phyloP scores from a whole-genome alignment of 139 green algal species.

The Chlorella sp. region DNA sequence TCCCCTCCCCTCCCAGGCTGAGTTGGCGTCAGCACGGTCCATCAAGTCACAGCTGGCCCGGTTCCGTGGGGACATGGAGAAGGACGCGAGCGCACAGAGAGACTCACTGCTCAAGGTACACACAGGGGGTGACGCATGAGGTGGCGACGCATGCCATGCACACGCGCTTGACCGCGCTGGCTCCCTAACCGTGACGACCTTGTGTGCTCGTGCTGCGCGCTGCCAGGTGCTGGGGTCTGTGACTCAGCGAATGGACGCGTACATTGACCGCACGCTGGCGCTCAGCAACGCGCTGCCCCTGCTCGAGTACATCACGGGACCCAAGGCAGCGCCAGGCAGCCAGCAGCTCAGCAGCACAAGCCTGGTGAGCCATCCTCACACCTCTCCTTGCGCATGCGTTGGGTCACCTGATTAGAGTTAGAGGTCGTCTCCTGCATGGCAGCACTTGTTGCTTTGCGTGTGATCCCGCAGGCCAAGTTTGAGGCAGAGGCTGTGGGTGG shows the following conservation, averaged over 20 bases:
- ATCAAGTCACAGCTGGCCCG: slow-evolving; percentile 60
- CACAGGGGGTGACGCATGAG: too few species aligned
- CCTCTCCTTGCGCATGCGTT: too few species aligned
- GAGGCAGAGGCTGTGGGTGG: slow-evolving; percentile 20
- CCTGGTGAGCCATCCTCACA: too few species aligned
- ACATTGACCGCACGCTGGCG: slow-evolving; percentile 66
- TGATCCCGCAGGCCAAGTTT: slow-evolving; percentile 10
- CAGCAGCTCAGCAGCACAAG: background rate
- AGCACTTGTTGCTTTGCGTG: too few species aligned
- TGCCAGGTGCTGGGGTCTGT: slow-evolving; percentile 27
- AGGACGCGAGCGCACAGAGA: slow-evolving; percentile 63
- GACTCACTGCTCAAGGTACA: slow-evolving; percentile 36
- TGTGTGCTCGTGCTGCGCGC: too few species aligned
- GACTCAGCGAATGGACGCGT: slow-evolving; percentile 31
- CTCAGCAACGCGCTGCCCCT: slow-evolving; percentile 66
- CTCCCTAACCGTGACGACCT: background rate
- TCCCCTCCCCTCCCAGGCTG: too few species aligned
- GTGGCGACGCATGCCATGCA: background rate
- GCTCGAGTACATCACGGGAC: slow-evolving; percentile 43
- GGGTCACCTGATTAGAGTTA: too few species aligned
- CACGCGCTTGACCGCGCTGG: too few species aligned
- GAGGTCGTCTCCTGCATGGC: too few species aligned
- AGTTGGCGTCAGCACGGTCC: slow-evolving; percentile 23
- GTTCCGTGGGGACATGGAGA: slow-evolving; percentile 74
- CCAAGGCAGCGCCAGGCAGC: background rate